Evolutionary conservation across 129 eudicot species (phyloP), one percentile per base, ranked within the genome.

Genomic region (Lonicera japonica): DNA sequence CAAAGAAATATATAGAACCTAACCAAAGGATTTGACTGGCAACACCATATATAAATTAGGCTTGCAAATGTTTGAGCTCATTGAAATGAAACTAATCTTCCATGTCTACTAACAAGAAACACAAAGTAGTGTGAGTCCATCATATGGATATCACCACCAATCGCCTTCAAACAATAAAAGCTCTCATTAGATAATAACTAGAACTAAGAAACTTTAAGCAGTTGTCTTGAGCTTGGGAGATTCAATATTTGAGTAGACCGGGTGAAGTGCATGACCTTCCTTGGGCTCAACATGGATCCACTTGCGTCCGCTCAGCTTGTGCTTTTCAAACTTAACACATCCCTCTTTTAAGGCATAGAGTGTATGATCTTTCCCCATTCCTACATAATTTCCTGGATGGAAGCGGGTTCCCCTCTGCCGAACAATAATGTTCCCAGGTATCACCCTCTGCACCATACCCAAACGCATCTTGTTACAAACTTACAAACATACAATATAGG

Each of bases 241-340:
- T 21, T 58, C 70, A 58, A 71, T 47, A 66, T 60, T 74, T 3
- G 66, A 47, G 60, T 86, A 91, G 47, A 87, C 21, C 0, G 97
- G 97, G 74, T 84, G 97, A 56, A 91, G 56, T 46, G 64, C 66
- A 38, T 79, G 85, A 56, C 97, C 95, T 18, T 87, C 94, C 78
- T 86, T 86, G 45, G 97, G 97, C 68, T 91, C 97, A 1, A 91
- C 94, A 54, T 81, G 94, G 45, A 91, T 82, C 97, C 97, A 91
- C 68, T 87, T 91, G 58, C 95, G 90, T 16, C 94, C 90, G 3
- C 83, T 91, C 58, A 87, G 62, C 80, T 91, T 91, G 67, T 84
- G 79, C 22, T 57, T 75, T 73, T 91, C 97, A 75, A 91, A 91
- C 75, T 91, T 91, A 21, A 91, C 97, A 58, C 67, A 19, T 0